Base-by-base conservation (phyloP, 1,284 basidiomycete species). In the Irpex lacteus region DNA sequence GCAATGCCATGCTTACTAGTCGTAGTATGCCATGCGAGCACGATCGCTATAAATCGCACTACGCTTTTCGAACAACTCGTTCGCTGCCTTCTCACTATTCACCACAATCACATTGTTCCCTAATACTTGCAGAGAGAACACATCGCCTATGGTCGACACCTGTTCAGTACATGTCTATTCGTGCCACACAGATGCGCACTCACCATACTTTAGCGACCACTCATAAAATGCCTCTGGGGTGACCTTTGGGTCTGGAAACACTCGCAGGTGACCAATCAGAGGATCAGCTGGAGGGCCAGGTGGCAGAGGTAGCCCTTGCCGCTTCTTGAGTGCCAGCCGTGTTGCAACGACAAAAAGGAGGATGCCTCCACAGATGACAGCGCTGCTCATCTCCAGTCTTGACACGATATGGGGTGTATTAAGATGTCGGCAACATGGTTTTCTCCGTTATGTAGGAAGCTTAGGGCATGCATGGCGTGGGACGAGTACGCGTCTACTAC, bases 1-100 rank as follows among this genome's bases (percentile, higher is more conserved):
- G 0, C 40, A 8, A 3, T 19, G 40, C 19, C 6, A 34, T 21
- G 34, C 60, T 36, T 49, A 61, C 60, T 44, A 38, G 18, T 61
- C 37, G 32, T 34, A 52, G 36, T 34, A 18, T 11, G 58, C 11
- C 15, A 44, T 15, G 54, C 15, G 9, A 19, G 60, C 18, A 18
- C 60, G 21, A 54, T 64, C 61, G 18, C 60, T 62, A 32, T 64
- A 64, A 4, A 47, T 44, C 4, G 32, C n/a, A 4, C 54, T 55
- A 32, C 63, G 63, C 21, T 64, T 62, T 7, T 66, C 65, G 2
- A 66, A 58, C 6, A 62, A 18, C 6, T 62, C 61, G 15, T 49
- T 50, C 4, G 55, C 56, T 4, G 61, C 61, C 34, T 50, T 62
- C 21, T 34, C 38, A 11, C 54, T 49, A 53, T 62, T 62, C 3